phyloP scores from a whole-genome alignment of 306 rosid species.

The Vicia faba region DNA sequence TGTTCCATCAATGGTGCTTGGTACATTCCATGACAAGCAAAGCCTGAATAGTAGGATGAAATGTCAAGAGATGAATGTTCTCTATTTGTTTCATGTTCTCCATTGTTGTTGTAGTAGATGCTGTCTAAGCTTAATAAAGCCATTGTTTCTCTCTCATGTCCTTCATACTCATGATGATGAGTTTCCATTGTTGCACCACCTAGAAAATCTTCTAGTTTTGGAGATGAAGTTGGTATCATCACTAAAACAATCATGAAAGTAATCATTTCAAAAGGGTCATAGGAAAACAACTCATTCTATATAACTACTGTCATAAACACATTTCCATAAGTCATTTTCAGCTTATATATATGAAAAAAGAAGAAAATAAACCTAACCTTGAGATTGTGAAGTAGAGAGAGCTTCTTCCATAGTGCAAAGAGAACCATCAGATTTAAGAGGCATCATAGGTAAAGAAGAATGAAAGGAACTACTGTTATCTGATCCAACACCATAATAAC shows the following conservation, averaged over 20 bases:
- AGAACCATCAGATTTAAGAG: conserved; percentile 84
- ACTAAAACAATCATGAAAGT: conserved; percentile 34
- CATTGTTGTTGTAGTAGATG: conserved; percentile 57
- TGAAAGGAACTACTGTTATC: conserved; percentile 50
- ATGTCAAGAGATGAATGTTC: conserved; percentile 40
- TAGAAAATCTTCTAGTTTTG: conserved; percentile 81
- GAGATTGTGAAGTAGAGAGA: conserved; percentile 58
- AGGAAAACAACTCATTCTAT: background rate
- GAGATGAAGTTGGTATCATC: conserved; percentile 66
- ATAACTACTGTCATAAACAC: background rate
- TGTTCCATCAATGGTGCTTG: conserved; percentile 46
- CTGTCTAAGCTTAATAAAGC: conserved; percentile 73
- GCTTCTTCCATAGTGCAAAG: conserved; percentile 87
- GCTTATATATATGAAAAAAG: background rate
- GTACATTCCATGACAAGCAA: conserved; percentile 48
- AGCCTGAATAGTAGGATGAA: conserved; percentile 51
- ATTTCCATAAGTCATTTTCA: background rate
- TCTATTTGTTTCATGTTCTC: conserved; percentile 39
- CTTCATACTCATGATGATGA: conserved; percentile 50
- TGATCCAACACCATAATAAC: conserved; percentile 51
- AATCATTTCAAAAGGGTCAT: background rate
- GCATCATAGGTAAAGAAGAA: conserved; percentile 74
- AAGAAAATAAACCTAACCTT: conserved; percentile 43
- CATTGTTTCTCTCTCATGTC: conserved; percentile 72
- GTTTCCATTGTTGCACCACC: conserved; percentile 69